Evolutionary conservation across 2,329 filamentous ascomycete genomes (phyloP), one percentile per base, ranked within the genome.

Genomic region (Myriosclerotinia curreyana): DNA sequence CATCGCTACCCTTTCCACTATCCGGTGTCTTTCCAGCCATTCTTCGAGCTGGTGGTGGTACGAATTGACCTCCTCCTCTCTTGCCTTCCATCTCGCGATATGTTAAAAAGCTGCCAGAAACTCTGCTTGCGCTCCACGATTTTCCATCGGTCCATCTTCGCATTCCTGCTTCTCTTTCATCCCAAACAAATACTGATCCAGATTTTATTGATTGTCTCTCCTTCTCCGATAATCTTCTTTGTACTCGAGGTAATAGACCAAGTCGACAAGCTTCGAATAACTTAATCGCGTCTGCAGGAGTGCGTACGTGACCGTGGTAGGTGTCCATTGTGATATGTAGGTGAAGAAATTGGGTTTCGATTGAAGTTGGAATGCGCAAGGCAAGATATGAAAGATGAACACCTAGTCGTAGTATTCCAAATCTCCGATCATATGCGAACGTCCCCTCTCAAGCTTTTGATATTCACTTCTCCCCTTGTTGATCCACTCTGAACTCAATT

Each of bases 81-180:
- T 98, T 98, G 76, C 95, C 95, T 77, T 99, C 95, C 95, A 99
- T 99, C 75, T 99, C 95, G 48, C 95, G 85, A 75, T 99, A 99
- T 9, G 95, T 98, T 66, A 99, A 78, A 76, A 99, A 99, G 79
- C 95, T 98, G 60, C 95, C 95, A 0, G 94, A 98, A 0, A 99
- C 95, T 67, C 95, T 86, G 78, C 94, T 98, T 42, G 95, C 95
- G 74, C 94, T 98, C 95, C 95, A 99, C 44, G 94, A 98, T 77
- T 99, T 99, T 64, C 95, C 95, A 72, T 99, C 95, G 0, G 95
- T 99, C 95, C 95, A 99, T 77, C 95, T 83, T 73, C 95, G 85
- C 95, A 99, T 99, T 70, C 95, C 95, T 14, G 95, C 95, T 80
- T 99, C 95, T 71, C 94, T 83, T 81, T 99, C 95, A 76, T 99